These are phyloP conservation scores for Hyparrhenia diplandra DNA, from an alignment of 176 grass and related monocot genomes.

Conservation along the genomic window DNA sequence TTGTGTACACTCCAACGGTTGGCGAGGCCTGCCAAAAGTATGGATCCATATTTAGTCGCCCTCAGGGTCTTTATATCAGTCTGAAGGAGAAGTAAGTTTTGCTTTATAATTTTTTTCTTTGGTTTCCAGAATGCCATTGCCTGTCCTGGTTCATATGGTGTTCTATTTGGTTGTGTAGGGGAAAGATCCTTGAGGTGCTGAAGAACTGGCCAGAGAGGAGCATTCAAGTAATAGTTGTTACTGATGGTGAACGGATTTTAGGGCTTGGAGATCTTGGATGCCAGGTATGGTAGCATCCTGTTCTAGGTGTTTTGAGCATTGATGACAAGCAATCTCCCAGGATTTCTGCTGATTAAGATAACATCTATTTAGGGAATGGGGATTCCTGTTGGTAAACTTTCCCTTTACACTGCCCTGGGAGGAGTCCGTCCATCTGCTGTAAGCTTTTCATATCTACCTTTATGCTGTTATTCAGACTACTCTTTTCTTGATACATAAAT, in stretches of 20 bases:
- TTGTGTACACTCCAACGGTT: slow-evolving; percentile 96
- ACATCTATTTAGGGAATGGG: slow-evolving; percentile 80
- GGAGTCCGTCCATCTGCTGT: slow-evolving; percentile 95
- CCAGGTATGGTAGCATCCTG: slow-evolving; percentile 59
- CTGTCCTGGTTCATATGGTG: slow-evolving; percentile 14
- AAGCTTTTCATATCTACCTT: slow-evolving; percentile 34
- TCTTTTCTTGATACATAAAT: slow-evolving; percentile 15
- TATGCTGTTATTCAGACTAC: not conserved
- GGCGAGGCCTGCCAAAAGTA: slow-evolving; percentile 99
- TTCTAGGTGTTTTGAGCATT: slow-evolving; percentile 9
- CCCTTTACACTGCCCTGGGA: slow-evolving; percentile 93
- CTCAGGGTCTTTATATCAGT: slow-evolving; percentile 91
- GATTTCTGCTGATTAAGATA: slow-evolving; percentile 29
- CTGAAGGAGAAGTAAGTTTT: slow-evolving; percentile 82
- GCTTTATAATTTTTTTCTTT: not conserved
- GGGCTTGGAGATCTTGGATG: slow-evolving; percentile 98
- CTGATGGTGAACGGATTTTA: slow-evolving; percentile 91
- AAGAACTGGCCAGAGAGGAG: slow-evolving; percentile 95
- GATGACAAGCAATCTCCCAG: not conserved
- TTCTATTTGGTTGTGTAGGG: slow-evolving; percentile 45
- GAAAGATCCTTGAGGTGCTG: slow-evolving; percentile 83
- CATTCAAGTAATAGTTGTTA: slow-evolving; percentile 97
- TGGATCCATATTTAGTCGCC: slow-evolving; percentile 69
- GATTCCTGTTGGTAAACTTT: slow-evolving; percentile 96
- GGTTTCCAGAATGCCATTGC: not conserved